Evolutionary conservation across 768 basidiomycete genomes (phyloP).

Genomic region (Naganishia vaughanmartiniae): DNA sequence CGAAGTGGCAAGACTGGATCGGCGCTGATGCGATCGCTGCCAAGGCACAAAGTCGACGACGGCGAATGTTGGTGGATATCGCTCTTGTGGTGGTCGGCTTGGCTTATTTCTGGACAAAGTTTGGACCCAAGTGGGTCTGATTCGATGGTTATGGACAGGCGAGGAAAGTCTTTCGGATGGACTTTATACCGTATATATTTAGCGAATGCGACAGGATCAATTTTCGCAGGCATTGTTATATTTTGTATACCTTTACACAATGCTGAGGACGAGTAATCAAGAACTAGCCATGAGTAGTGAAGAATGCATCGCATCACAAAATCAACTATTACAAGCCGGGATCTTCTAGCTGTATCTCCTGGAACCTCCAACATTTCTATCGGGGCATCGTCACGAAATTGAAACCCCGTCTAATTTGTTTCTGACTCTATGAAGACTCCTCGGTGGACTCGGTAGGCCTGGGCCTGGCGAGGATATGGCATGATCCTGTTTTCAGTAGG

Average conservation of each 20-base stretch:
- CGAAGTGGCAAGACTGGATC: conserved; percentile 32
- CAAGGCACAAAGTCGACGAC: conserved; percentile 13
- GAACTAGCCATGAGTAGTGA: neutral
- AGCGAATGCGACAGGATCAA: too few species aligned
- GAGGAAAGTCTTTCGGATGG: neutral
- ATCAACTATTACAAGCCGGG: conserved; percentile 1
- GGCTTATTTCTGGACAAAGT: conserved; percentile 14
- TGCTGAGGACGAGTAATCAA: too few species aligned
- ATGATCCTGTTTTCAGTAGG: neutral
- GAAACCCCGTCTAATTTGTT: neutral
- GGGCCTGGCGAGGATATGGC: conserved; percentile 5
- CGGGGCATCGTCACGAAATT: neutral
- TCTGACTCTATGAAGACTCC: conserved; percentile 7
- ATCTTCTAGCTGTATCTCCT: too few species aligned
- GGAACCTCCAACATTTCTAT: neutral
- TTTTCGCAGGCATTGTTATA: too few species aligned
- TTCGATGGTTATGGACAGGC: neutral
- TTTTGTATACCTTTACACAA: too few species aligned
- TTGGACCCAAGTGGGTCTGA: neutral
- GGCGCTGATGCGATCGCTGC: conserved; percentile 27
- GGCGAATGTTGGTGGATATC: conserved; percentile 17
- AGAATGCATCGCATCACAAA: conserved; percentile 3
- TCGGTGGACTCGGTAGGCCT: conserved; percentile 2
- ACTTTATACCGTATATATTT: too few species aligned
- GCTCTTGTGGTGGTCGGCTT: neutral